Evolutionary conservation across 2,329 filamentous ascomycete genomes (phyloP).

Genomic region (Trichoderma breve): DNA sequence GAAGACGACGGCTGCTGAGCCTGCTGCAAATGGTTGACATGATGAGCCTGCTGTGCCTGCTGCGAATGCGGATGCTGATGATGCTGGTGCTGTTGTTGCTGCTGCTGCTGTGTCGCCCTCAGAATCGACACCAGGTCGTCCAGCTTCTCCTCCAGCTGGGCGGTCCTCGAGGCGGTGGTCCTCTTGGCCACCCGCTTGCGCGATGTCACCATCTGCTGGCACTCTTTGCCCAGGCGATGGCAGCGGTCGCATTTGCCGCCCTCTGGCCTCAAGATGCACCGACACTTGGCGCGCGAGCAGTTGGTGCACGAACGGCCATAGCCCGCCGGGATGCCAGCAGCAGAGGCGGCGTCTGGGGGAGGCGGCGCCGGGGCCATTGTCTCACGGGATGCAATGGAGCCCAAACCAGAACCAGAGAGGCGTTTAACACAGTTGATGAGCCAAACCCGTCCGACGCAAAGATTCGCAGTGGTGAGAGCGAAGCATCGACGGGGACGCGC

Average conservation of each 20-base stretch:
- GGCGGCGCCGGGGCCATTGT: conserved; percentile 17
- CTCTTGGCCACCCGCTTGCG: conserved; percentile 39
- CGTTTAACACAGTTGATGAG: neutral
- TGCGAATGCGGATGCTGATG: neutral
- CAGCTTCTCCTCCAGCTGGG: conserved; percentile 50
- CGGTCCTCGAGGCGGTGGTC: conserved; percentile 38
- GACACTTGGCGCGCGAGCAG: conserved; percentile 49
- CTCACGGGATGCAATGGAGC: neutral
- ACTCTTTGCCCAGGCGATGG: conserved; percentile 47
- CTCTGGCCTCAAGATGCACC: conserved; percentile 42
- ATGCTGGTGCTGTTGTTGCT: conserved; percentile 18
- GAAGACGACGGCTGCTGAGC: conserved; percentile 20
- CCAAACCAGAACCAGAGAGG: neutral
- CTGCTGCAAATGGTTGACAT: neutral
- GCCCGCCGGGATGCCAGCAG: conserved; percentile 34
- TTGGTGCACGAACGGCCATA: conserved; percentile 48
- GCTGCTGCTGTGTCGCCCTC: conserved; percentile 31
- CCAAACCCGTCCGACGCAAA: conserved; percentile 11
- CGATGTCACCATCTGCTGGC: conserved; percentile 43
- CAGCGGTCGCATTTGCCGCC: conserved; percentile 41
- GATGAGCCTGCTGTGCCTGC: conserved; percentile 19
- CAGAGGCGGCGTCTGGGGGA: conserved; percentile 9
- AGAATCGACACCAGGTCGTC: conserved; percentile 49
- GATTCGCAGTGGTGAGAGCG: neutral
- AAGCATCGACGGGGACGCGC: conserved; percentile 1